phyloP scores from a whole-genome alignment of 805 yeast species.

The Grigorovia yakushimaensis region DNA sequence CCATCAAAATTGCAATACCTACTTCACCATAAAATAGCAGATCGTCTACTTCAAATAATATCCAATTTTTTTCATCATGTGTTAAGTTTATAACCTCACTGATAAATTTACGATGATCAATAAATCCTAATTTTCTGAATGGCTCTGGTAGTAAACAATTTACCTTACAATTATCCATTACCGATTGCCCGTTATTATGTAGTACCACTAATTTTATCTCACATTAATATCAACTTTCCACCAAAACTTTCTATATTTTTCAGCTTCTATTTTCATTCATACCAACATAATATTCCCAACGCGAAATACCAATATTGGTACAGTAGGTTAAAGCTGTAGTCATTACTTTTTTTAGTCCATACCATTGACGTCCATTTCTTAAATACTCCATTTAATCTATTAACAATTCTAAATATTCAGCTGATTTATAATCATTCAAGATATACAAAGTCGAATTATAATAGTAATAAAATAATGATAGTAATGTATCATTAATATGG shows the following conservation, averaged over 20 bases:
- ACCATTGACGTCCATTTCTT: conserved; percentile 20
- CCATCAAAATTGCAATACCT: conserved; percentile 9
- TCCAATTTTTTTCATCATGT: conserved; percentile 5
- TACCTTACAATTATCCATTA: conserved; percentile 15
- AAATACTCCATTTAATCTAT: conserved; percentile 19
- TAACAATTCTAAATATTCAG: conserved; percentile 20
- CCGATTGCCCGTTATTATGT: conserved; percentile 13
- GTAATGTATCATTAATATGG: conserved; percentile 15
- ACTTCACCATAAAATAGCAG: conserved; percentile 15
- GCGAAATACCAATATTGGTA: conserved; percentile 17
- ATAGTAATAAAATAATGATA: conserved; percentile 17
- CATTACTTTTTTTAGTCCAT: conserved; percentile 19
- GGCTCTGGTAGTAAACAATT: conserved; percentile 20
- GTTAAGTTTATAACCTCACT: conserved; percentile 1
- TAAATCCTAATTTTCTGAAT: conserved; percentile 17
- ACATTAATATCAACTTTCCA: conserved; percentile 24
- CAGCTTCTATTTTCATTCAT: conserved; percentile 22
- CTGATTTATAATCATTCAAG: conserved; percentile 7
- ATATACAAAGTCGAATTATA: conserved; percentile 20
- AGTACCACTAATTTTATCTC: conserved; percentile 14
- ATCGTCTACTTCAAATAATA: conserved; percentile 7
- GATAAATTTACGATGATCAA: conserved; percentile 16
- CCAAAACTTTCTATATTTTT: conserved; percentile 21
- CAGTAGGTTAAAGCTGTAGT: conserved; percentile 18
- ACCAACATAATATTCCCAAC: conserved; percentile 29